Evolutionary conservation across 495 filamentous ascomycete genomes (phyloP), one percentile per base, ranked within the genome.

Genomic region (Mycothermus thermophilus): DNA sequence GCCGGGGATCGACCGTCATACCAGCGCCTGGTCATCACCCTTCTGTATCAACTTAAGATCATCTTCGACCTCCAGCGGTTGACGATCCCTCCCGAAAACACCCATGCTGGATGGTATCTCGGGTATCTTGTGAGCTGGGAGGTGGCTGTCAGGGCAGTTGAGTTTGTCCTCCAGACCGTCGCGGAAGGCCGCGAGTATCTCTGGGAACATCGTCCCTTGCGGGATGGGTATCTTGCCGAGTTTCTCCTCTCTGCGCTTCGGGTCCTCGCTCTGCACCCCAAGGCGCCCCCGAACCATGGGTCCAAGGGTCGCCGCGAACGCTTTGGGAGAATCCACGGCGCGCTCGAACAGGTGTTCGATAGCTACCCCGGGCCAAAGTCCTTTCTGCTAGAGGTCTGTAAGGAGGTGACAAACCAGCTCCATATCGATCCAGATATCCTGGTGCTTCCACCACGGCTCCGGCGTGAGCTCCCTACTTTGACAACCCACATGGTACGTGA

Each of bases 51-150:
- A 19, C 45, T 48, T 22, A 54, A 52, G 32, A 31, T 47, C 30
- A 49, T 60, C 25, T 56, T 56, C 38, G 49, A 51, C 20, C 35
- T 57, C 17, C 57, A 60, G 32, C 50, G 57, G 8, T 30, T 60
- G 26, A 48, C 57, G 4, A 15, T 60, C n/a, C 52, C 54, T 0
- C 43, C 46, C 21, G 48, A 55, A 12, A 49, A 44, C 24, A 24
- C 38, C 30, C 54, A 57, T 19, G 23, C 50, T 2, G 52, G 50
- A 12, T 48, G 57, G 47, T 58, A 53, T 39, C 41, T 60, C 5
- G 55, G 57, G 11, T 52, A 48, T 36, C 47, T 60, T 3, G 50
- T 44, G 1, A 55, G 53, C 37, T 58, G 57, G 57, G 55, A 61
- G 38, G 50, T 57, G 21, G 46, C 51, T 5, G 15, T 58, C 22